These are phyloP conservation scores for Cajanus cajan DNA, from an alignment of 306 rosid species.

Conservation along the genomic window DNA sequence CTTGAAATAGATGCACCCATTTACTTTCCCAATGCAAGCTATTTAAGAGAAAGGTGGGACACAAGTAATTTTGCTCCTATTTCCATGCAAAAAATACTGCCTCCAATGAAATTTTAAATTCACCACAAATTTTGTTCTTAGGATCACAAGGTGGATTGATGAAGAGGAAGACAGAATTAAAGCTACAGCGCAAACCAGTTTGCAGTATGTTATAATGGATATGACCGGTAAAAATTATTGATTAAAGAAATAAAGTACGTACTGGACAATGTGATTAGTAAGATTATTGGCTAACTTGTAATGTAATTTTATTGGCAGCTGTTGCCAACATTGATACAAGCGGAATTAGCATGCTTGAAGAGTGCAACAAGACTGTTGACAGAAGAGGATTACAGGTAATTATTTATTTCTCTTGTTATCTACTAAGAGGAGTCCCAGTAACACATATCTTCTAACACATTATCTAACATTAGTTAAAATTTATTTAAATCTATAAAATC, in stretches of 20 bases:
- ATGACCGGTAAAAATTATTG: slow-evolving; percentile 61
- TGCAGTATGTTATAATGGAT: slow-evolving; percentile 75
- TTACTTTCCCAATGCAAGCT: slow-evolving; percentile 74
- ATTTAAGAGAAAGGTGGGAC: slow-evolving; percentile 71
- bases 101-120: background rate
- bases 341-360: slow-evolving; percentile 94
- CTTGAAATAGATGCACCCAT: slow-evolving; percentile 80
- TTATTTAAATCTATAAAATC: no score
- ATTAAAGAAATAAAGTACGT: background rate
- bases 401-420: background rate
- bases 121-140: slow-evolving; percentile 24
- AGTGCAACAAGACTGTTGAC: slow-evolving; percentile 64
- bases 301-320: slow-evolving; percentile 47
- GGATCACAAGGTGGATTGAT: slow-evolving; percentile 92
- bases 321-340: slow-evolving; percentile 94
- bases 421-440: no score
- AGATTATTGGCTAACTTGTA: background rate
- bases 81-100: background rate
- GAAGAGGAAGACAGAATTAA: slow-evolving; percentile 89
- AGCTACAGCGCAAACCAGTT: slow-evolving; percentile 50
- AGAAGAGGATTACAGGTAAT: slow-evolving; percentile 84
- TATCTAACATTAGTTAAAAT: no score
- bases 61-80: background rate
- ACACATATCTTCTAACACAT: no score
- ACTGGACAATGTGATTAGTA: background rate